Evolutionary conservation across 1,284 basidiomycete species (phyloP), one percentile per base, ranked within the genome.

Genomic region (Takashimella koratensis): DNA sequence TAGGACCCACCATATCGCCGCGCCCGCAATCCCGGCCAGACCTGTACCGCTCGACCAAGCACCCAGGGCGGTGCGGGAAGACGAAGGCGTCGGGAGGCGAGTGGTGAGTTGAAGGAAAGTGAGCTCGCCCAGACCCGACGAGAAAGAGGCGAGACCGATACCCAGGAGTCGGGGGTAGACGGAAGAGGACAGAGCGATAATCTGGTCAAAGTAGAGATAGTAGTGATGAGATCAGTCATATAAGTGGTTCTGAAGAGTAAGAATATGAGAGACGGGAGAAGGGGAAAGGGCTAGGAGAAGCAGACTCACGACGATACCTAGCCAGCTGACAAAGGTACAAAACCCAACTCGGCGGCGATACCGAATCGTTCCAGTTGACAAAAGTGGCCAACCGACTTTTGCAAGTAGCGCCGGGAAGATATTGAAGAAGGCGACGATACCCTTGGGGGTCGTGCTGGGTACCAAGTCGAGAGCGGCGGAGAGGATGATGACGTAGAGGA

Each of bases 401-500:
- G 90, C 91, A 3, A 85, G 68, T 2, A 92, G 76, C 0, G 87
- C 83, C 0, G 89, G 90, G 22, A 86, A 83, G 54, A 94, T 92
- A 69, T 95, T 93, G 77, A 88, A 91, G 72, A 95, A 92, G 0
- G 87, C 86, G 47, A 96, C 90, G 52, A 97, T 84, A n/a, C 93
- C 94, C 67, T 79, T 79, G 0, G 92, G 92, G 0, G 89, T 92
- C 3, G 86, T 83, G 0, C 88, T 83, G 3, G 94, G 90, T 0
- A 98, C 91, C 3, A 98, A 82, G 73, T 98, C 95, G 13, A 97
- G 80, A 0, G 95, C 95, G 4, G 95, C 95, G 1, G 91, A 95
- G 22, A 98, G 83, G 59, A 98, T 97, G 62, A 98, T 89, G 30
- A 98, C 94, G 74, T 98, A 96, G 54, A 92, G 79, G 10, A 93